These are phyloP conservation scores for Grosmannia serpens DNA, from an alignment of 2,329 filamentous ascomycete species.

Conservation along the genomic window DNA sequence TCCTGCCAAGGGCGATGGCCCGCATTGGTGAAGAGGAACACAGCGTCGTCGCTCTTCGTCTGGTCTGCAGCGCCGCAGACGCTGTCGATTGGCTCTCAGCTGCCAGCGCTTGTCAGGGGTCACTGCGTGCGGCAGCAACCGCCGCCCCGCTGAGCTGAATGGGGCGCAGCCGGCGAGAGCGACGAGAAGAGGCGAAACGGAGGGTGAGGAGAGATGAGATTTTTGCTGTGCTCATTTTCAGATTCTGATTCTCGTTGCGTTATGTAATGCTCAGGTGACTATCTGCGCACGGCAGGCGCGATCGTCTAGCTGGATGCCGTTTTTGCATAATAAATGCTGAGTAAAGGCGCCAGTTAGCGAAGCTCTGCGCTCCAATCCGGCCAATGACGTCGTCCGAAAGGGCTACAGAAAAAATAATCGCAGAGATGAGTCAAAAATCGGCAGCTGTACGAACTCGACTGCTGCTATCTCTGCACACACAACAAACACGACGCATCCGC, in stretches of 20 bases:
- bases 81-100: slow-evolving; percentile 5
- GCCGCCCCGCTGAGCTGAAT: background rate
- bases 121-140: background rate
- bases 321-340: too few species aligned
- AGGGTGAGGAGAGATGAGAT: background rate
- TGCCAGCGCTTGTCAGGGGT: slow-evolving; percentile 7
- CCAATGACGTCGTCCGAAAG: background rate
- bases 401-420: background rate
- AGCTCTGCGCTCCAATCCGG: background rate
- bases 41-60: background rate
- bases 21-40: background rate
- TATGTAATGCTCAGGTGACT: too few species aligned
- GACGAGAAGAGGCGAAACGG: background rate
- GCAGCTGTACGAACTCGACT: too few species aligned
- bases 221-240: too few species aligned
- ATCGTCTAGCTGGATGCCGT: too few species aligned
- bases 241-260: too few species aligned
- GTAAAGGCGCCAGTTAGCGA: too few species aligned
- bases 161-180: background rate
- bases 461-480: too few species aligned
- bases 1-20: background rate
- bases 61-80: background rate
- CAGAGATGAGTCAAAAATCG: too few species aligned
- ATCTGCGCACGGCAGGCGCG: too few species aligned
- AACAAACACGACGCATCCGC: too few species aligned